Evolutionary conservation across 2,329 filamentous ascomycete genomes (phyloP).

Genomic region (Colletotrichum tropicicola): DNA sequence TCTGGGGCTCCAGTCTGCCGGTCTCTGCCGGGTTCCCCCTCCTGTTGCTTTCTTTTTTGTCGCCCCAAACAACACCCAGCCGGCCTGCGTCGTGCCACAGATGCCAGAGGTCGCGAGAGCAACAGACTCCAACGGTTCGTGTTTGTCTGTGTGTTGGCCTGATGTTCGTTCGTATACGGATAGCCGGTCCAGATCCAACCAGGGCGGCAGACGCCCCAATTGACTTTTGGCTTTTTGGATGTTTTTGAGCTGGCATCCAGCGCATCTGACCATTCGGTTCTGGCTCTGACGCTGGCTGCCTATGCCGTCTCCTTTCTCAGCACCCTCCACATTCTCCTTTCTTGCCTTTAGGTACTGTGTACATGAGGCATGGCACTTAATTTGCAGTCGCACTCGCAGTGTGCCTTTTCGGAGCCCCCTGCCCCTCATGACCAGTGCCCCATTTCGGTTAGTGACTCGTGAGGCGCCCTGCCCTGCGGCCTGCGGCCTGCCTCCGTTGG

Average conservation of each 20-base stretch:
- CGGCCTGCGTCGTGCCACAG: no score
- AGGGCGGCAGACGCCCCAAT: not conserved
- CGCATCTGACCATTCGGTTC: not conserved
- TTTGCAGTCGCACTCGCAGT: constrained; percentile 1
- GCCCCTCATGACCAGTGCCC: not conserved
- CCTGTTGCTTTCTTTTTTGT: not conserved
- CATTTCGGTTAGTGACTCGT: constrained; percentile 1
- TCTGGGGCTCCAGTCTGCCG: not conserved
- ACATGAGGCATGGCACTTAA: no score
- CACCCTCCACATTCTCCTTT: no score
- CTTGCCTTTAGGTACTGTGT: no score
- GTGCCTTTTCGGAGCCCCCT: not conserved
- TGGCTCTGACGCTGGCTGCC: no score
- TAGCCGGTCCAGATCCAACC: not conserved
- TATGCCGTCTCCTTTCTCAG: no score
- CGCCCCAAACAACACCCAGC: not conserved
- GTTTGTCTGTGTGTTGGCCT: not conserved
- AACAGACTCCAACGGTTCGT: not conserved
- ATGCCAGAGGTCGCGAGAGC: not conserved
- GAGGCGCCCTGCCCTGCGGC: not conserved
- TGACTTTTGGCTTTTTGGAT: not conserved
- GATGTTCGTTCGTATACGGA: not conserved
- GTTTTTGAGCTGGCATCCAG: not conserved
- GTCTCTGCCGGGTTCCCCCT: not conserved
- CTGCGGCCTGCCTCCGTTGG: not conserved